Conservation (phyloP, 768 basidiomycete genomes). For the Tubosaeta sp. region DNA sequence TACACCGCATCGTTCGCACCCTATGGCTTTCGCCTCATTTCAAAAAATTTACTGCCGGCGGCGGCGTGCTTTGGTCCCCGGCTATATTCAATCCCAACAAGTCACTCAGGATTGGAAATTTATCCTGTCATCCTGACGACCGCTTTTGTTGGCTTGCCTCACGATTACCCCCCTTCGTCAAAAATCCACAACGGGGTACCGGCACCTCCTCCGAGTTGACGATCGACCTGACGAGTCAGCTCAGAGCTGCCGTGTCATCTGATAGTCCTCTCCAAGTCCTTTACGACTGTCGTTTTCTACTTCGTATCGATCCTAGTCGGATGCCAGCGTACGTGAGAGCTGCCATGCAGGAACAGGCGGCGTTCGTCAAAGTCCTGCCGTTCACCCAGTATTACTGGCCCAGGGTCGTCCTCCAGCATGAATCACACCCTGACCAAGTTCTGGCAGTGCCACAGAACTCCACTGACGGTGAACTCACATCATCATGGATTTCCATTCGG, state of each 20-base stretch:
- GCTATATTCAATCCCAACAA: slow-evolving; percentile 33
- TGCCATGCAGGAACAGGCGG: slow-evolving; percentile 21
- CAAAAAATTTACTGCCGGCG: slow-evolving; percentile 50
- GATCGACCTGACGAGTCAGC: slow-evolving; percentile 41
- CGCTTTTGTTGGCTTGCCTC: slow-evolving; percentile 58
- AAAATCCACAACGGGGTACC: slow-evolving; percentile 25
- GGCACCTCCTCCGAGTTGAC: slow-evolving; percentile 28
- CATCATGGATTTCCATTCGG: slow-evolving; percentile 40
- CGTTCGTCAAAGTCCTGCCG: slow-evolving; percentile 35
- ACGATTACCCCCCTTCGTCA: slow-evolving; percentile 47
- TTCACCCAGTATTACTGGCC: slow-evolving; percentile 48
- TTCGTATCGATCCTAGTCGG: slow-evolving; percentile 41
- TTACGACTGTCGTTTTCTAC: slow-evolving; percentile 63
- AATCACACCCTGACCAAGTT: slow-evolving; percentile 16
- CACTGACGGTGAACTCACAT: slow-evolving; percentile 2
- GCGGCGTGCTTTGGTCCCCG: slow-evolving; percentile 62
- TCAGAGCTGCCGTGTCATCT: slow-evolving; percentile 16
- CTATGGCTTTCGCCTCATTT: slow-evolving; percentile 40
- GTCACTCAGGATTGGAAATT: slow-evolving; percentile 15
- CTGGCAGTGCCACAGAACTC: slow-evolving; percentile 18
- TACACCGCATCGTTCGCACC: slow-evolving; percentile 44
- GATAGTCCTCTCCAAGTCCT: slow-evolving; percentile 36
- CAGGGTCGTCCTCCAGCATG: slow-evolving; percentile 33
- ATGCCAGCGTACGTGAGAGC: slow-evolving; percentile 39
- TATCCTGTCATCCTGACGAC: slow-evolving; percentile 19